phyloP scores from a whole-genome alignment of 2,329 filamentous ascomycete genomes.

The Paraphaeosphaeria sporulosa region DNA sequence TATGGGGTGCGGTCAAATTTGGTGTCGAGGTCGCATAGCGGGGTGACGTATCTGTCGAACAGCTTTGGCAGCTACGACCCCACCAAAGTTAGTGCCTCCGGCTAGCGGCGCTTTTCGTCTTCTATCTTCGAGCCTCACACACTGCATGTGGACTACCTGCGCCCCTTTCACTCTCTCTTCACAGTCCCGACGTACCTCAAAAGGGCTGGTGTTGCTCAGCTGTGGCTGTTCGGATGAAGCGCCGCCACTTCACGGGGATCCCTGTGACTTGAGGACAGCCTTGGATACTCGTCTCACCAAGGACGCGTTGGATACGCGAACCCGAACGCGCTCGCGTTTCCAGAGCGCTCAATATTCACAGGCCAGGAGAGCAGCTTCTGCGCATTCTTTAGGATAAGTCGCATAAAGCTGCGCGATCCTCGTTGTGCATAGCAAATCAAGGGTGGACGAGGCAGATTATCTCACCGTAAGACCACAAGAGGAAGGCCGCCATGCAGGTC shows the following conservation, averaged over 20 bases:
- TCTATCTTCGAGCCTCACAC: not conserved
- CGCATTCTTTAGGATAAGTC: not conserved
- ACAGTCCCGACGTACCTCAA: not conserved
- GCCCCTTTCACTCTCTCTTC: not conserved
- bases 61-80: constrained; percentile 5
- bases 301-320: not conserved
- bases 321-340: not conserved
- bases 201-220: not conserved
- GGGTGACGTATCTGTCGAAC: constrained; percentile 20
- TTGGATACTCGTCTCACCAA: not conserved
- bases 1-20: constrained; percentile 25
- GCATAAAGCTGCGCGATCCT: not conserved
- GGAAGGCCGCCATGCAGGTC: constrained; percentile 1
- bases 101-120: not conserved
- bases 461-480: not conserved
- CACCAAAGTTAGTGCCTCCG: not conserved
- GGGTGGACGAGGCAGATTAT: not conserved
- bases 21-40: constrained; percentile 17
- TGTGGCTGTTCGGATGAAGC: not conserved
- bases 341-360: not conserved
- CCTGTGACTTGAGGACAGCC: not conserved
- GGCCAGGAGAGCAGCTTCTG: not conserved
- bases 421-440: not conserved
- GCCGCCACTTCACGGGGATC: not conserved
- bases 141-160: not conserved